These are phyloP conservation scores for Gentiana dahurica DNA, from an alignment of 257 asterid genomes.

Conservation along the genomic window DNA sequence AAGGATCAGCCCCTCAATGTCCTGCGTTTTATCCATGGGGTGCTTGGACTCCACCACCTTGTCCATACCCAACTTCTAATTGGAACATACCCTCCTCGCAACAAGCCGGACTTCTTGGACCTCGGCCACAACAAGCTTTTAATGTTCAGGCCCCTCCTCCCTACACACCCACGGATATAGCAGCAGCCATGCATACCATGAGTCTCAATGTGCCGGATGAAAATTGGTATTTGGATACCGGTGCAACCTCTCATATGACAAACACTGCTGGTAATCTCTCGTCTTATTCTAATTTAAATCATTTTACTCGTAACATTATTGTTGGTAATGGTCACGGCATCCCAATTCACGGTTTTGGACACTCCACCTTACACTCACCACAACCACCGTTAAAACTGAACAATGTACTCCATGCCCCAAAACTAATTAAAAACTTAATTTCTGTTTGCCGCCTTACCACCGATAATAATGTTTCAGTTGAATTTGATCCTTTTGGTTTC, in stretches of 20 bases:
- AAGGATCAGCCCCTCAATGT: no score
- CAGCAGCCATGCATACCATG: slow-evolving; percentile 7
- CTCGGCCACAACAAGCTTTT: neutral
- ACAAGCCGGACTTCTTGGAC: neutral
- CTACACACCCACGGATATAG: slow-evolving; percentile 2
- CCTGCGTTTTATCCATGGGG: no score
- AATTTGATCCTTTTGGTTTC: slow-evolving; percentile 1
- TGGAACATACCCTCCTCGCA: neutral
- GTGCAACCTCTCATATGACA: neutral
- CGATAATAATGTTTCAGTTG: slow-evolving; percentile 1
- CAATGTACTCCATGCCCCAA: neutral
- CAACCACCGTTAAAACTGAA: neutral
- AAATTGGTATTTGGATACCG: neutral
- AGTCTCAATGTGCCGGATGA: neutral
- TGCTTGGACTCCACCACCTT: no score
- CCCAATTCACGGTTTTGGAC: neutral
- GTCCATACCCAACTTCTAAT: no score
- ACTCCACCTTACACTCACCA: neutral
- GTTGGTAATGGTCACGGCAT: neutral
- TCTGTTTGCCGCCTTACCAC: neutral
- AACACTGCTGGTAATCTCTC: neutral
- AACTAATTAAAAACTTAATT: no score
- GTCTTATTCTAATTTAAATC: neutral
- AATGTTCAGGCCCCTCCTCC: no score
- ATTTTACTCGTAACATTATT: neutral